Conservation (phyloP, 768 basidiomycete genomes). For the Mycena venus region DNA sequence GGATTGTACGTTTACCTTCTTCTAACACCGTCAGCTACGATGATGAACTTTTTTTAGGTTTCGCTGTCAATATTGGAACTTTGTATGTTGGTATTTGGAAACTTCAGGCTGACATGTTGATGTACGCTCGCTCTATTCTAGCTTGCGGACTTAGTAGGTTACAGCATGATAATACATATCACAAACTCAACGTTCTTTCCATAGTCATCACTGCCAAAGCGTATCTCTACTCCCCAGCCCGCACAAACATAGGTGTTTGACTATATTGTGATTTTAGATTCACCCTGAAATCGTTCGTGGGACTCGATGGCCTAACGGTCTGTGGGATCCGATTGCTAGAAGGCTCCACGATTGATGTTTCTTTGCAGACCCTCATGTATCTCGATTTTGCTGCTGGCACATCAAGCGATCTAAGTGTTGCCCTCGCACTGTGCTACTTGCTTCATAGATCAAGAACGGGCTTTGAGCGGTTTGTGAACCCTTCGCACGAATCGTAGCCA, state of each 20-base stretch:
- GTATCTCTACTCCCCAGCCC: slow-evolving; percentile 39
- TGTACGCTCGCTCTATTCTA: slow-evolving; percentile 27
- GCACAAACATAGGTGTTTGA: background rate
- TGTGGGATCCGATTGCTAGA: background rate
- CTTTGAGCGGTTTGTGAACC: slow-evolving; percentile 53
- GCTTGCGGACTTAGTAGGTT: slow-evolving; percentile 54
- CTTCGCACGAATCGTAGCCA: background rate
- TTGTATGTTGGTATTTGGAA: slow-evolving; percentile 46
- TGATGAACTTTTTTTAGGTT: slow-evolving; percentile 42
- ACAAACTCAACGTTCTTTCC: slow-evolving; percentile 3
- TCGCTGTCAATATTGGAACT: slow-evolving; percentile 60
- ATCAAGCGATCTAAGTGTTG: slow-evolving; percentile 65
- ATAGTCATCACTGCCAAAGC: slow-evolving; percentile 67
- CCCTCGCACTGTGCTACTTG: slow-evolving; percentile 62
- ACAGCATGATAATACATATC: background rate
- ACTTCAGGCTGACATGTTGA: background rate
- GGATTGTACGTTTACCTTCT: slow-evolving; percentile 57
- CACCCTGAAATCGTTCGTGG: slow-evolving; percentile 48
- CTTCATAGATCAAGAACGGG: slow-evolving; percentile 66
- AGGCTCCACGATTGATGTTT: slow-evolving; percentile 3
- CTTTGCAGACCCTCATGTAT: slow-evolving; percentile 61
- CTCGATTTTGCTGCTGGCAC: slow-evolving; percentile 64
- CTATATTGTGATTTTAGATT: slow-evolving; percentile 50
- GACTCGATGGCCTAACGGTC: slow-evolving; percentile 39
- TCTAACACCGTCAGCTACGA: slow-evolving; percentile 25